These are phyloP conservation scores for Kalanchoe fedtschenkoi DNA, from an alignment of 164 flowering plant species.

Conservation along the genomic window DNA sequence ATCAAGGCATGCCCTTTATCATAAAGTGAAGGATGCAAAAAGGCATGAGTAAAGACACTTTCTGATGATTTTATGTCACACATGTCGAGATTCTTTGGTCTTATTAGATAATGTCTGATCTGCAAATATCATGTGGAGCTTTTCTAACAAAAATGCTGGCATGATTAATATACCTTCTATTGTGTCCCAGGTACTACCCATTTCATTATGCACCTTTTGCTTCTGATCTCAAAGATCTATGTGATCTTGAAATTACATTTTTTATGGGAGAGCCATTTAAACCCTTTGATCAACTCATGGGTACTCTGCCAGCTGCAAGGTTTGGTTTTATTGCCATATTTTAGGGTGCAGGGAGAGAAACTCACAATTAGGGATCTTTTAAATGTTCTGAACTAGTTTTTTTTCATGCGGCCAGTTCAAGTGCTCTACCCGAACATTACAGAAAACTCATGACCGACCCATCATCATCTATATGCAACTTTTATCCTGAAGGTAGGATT, in stretches of 20 bases:
- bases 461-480: conserved; percentile 40
- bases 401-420: conserved; percentile 28
- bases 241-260: conserved; percentile 28
- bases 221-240: conserved; percentile 41
- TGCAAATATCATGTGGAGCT: not conserved
- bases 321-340: conserved; percentile 8
- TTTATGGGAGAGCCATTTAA: conserved; percentile 48
- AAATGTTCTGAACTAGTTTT: conserved; percentile 1
- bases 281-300: conserved; percentile 56
- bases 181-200: conserved; percentile 48
- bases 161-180: not conserved
- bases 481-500: conserved; percentile 44
- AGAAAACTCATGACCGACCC: conserved; percentile 45
- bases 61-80: not conserved
- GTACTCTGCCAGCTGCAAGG: conserved; percentile 62
- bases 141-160: not conserved
- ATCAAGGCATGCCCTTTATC: not conserved
- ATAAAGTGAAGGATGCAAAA: not conserved
- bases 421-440: conserved; percentile 46
- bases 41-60: not conserved
- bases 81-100: not conserved
- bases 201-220: conserved; percentile 70
- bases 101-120: not conserved
- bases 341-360: not conserved
- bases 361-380: not conserved